Conservation (phyloP, 805 yeast genomes). For the Candida insectalens region DNA sequence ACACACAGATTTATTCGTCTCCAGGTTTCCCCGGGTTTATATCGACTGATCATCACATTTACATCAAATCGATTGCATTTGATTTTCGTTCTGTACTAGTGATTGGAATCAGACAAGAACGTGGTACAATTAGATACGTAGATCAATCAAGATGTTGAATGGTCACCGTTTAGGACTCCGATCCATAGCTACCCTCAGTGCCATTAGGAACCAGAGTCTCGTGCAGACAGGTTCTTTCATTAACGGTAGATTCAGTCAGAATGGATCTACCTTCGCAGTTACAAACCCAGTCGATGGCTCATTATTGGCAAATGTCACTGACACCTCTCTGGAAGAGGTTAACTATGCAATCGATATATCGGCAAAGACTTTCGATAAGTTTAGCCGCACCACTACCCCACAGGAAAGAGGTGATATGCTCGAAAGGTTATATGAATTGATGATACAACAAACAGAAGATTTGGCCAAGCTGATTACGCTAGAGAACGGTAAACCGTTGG, state of each 20-base stretch:
- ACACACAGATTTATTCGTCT: too few species aligned
- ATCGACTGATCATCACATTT: too few species aligned
- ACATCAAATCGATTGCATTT: too few species aligned
- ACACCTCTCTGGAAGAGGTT: slow-evolving; percentile 36
- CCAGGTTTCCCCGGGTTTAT: too few species aligned
- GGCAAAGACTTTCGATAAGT: slow-evolving; percentile 36
- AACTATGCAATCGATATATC: slow-evolving; percentile 47
- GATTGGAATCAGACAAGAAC: too few species aligned
- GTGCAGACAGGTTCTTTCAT: slow-evolving; percentile 49
- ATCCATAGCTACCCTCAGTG: too few species aligned
- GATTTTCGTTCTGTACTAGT: too few species aligned
- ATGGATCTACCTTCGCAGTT: slow-evolving; percentile 47
- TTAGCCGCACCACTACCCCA: slow-evolving; percentile 35
- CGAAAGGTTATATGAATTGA: slow-evolving; percentile 38
- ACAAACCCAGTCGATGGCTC: slow-evolving; percentile 61
- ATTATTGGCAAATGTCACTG: slow-evolving; percentile 44
- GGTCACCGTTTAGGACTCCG: too few species aligned
- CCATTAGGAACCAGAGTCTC: slow-evolving; percentile 34
- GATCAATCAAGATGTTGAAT: too few species aligned
- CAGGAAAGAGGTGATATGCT: slow-evolving; percentile 48
- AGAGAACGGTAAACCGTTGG: slow-evolving; percentile 69
- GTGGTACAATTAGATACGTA: too few species aligned
- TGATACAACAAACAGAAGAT: slow-evolving; percentile 49
- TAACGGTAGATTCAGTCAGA: slow-evolving; percentile 57
- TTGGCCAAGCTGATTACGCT: slow-evolving; percentile 55